Evolutionary conservation across 345 rosid genomes (phyloP).

Genomic region (Passiflora organensis): DNA sequence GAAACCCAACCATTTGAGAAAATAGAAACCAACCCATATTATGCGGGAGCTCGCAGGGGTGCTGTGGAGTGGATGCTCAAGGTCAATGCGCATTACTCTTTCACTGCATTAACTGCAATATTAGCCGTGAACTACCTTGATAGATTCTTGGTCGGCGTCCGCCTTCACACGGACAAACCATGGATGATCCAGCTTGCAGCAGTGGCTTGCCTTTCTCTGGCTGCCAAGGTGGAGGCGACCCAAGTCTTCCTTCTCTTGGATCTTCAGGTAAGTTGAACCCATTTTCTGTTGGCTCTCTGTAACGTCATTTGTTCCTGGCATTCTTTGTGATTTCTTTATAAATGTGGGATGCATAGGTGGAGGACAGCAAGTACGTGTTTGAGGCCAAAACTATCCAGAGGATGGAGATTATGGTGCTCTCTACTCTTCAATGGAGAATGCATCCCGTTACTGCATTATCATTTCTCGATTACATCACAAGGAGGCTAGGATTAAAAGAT

Average conservation of each 20-base stretch:
- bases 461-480: conserved; percentile 24
- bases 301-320: neutral
- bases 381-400: conserved; percentile 25
- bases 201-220: conserved; percentile 80
- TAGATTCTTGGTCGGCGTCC: conserved; percentile 53
- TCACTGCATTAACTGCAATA: conserved; percentile 60
- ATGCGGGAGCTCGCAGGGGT: conserved; percentile 40
- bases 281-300: neutral
- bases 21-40: conserved; percentile 22
- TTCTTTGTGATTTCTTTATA: neutral
- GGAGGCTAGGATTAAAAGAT: conserved; percentile 53
- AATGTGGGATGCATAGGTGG: conserved; percentile 20
- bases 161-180: conserved; percentile 56
- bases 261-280: conserved; percentile 52
- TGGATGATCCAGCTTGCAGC: conserved; percentile 92
- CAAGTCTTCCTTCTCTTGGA: conserved; percentile 76
- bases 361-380: conserved; percentile 17
- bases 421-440: conserved; percentile 32
- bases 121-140: conserved; percentile 81
- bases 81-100: conserved; percentile 57
- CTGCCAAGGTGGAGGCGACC: conserved; percentile 93
- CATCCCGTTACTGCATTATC: conserved; percentile 31
- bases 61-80: conserved; percentile 77
- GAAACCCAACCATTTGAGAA: conserved; percentile 21
- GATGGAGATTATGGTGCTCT: conserved; percentile 38